phyloP scores from a whole-genome alignment of 805 yeast species.

The Schizosaccharomyces octosporus region DNA sequence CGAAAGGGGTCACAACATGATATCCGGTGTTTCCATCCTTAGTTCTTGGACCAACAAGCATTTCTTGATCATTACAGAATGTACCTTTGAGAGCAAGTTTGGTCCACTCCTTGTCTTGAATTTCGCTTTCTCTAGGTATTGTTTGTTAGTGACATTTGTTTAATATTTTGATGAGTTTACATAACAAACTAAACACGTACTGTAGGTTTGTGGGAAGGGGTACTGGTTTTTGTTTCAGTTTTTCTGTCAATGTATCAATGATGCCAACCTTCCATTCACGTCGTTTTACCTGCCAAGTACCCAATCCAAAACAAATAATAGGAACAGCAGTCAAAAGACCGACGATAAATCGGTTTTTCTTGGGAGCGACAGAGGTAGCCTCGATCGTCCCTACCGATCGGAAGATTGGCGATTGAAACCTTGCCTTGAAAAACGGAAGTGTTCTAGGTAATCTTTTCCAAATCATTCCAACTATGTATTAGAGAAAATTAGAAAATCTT shows the following conservation, averaged over 20 bases:
- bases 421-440: not conserved
- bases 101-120: constrained; percentile 58
- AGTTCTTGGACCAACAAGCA: constrained; percentile 76
- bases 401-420: not conserved
- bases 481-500: no score
- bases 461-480: not conserved
- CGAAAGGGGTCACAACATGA: constrained; percentile 55
- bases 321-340: constrained; percentile 27
- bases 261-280: constrained; percentile 69
- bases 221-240: constrained; percentile 46
- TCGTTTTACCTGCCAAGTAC: constrained; percentile 79
- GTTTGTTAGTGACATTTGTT: not conserved
- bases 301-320: constrained; percentile 56
- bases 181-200: constrained; percentile 1
- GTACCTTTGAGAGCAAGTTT: constrained; percentile 52
- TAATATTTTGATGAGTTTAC: not conserved
- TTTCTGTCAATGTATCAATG: constrained; percentile 60
- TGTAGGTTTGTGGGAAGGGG: constrained; percentile 30
- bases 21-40: constrained; percentile 55
- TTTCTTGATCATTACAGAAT: constrained; percentile 64
- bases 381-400: not conserved
- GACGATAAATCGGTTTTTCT: not conserved
- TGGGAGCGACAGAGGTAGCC: not conserved
- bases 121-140: constrained; percentile 28
- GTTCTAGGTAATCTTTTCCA: not conserved